Evolutionary conservation across 2,329 filamentous ascomycete genomes (phyloP), one percentile per base, ranked within the genome.

Genomic region (Hymenotorrendiella dingleyae): DNA sequence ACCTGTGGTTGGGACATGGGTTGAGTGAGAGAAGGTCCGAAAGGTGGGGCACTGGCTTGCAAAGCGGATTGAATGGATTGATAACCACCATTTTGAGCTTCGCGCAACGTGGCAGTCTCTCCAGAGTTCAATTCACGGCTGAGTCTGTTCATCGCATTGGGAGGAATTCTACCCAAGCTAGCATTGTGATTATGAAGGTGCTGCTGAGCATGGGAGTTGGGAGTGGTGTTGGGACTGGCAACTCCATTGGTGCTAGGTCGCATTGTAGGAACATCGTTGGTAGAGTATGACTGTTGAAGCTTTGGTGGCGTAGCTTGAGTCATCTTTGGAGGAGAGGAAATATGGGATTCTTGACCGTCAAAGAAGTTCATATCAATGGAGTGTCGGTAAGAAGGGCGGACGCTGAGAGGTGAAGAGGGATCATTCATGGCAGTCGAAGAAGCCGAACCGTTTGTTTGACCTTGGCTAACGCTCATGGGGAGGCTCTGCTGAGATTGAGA

Each of bases 211-310:
- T 79, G 73, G 4, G 70, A 80, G 60, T 86, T 85, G 40, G 59
- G 52, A 20, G 58, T 57, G n/a, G 38, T 54, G 23, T 51, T 56
- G 22, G 53, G 44, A 29, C 43, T 49, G 22, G 49, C 35, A 19
- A 53, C 43, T 14, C 58, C 57, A 41, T 60, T 62, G 24, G 68
- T 65, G 9, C 67, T 42, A 20, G 52, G 52, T 74, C 93, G 94
- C 58, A 89, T 71, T 6, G 89, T 94, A 4, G 89, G 86, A 16
- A 96, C 74, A 58, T 97, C 90, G 63, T 85, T 93, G 41, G 87
- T 81, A 8, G 93, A 96, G 68, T 86, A 96, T 0, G 91, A 96
- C 33, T 85, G 82, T 65, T 90, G 86, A 45, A 95, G 66, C 69
- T 86, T 88, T 22, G 83, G 80, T 26, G 84, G 78, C 40, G 78